These are phyloP conservation scores for Aspergillus puulaauensis DNA, from an alignment of 2,329 filamentous ascomycete species.

Conservation along the genomic window DNA sequence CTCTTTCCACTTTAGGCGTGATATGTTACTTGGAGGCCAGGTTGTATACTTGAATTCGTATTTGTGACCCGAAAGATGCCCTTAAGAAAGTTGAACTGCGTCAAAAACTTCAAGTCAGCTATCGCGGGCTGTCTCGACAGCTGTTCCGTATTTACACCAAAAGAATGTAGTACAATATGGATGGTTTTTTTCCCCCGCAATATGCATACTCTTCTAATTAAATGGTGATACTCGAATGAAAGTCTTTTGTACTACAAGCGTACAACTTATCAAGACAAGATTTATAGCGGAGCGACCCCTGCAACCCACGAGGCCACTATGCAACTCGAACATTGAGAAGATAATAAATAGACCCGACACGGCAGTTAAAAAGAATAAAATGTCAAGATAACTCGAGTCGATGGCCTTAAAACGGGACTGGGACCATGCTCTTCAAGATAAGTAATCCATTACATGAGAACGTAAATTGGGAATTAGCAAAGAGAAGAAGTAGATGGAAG, in stretches of 20 bases:
- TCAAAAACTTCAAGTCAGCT: background rate
- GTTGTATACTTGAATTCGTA: background rate
- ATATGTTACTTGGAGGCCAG: constrained; percentile 1
- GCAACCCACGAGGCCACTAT: background rate
- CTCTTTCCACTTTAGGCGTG: constrained; percentile 15
- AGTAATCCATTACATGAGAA: background rate
- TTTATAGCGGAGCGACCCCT: too few relatives aligned
- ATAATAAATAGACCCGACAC: background rate
- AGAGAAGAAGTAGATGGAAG: background rate
- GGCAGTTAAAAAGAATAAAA: background rate
- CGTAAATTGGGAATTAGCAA: background rate
- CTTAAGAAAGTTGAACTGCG: background rate
- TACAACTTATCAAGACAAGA: background rate
- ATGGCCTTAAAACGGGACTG: background rate
- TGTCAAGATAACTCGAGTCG: background rate
- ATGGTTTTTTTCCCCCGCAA: background rate
- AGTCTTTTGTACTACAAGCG: too few relatives aligned
- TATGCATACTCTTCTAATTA: background rate
- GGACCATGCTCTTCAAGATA: background rate
- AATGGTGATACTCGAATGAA: too few relatives aligned
- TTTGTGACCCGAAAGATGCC: background rate
- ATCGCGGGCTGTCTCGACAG: background rate
- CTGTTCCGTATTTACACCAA: background rate
- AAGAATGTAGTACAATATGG: background rate
- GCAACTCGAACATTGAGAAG: background rate